Evolutionary conservation across 352 stramenopile genomes (phyloP).

Genomic region (Thalassiosira mediterranea): DNA sequence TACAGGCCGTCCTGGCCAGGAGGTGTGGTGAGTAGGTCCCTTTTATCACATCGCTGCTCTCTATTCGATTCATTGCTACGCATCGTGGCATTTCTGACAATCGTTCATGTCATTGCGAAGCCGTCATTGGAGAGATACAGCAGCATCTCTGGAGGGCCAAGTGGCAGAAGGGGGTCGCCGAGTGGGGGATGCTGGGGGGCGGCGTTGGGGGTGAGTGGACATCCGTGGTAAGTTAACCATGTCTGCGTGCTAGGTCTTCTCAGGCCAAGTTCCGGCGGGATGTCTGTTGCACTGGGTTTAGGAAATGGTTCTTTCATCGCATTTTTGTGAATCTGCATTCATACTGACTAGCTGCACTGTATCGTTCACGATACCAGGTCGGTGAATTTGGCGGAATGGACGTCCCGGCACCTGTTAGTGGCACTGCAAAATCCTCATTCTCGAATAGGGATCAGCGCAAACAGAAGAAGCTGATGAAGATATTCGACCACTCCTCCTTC

Average conservation of each 20-base stretch:
- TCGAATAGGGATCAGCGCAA: slow-evolving; percentile 1
- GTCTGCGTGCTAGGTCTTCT: too few species aligned
- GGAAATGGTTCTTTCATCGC: too few species aligned
- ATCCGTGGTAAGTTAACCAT: too few species aligned
- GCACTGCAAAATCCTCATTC: slow-evolving; percentile 9
- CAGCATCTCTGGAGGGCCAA: slow-evolving; percentile 71
- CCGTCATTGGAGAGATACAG: slow-evolving; percentile 79
- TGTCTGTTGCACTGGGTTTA: too few species aligned
- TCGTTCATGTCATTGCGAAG: too few species aligned
- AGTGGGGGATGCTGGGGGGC: slow-evolving; percentile 77
- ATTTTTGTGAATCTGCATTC: too few species aligned
- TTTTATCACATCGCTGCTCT: too few species aligned
- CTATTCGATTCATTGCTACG: too few species aligned
- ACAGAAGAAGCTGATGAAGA: slow-evolving; percentile 32
- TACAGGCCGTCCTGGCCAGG: slow-evolving; percentile 76
- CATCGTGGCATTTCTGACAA: too few species aligned
- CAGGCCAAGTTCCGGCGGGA: too few species aligned
- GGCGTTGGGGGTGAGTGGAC: slow-evolving; percentile 70
- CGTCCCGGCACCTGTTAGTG: background rate
- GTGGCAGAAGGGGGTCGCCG: slow-evolving; percentile 73
- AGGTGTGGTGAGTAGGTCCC: too few species aligned
- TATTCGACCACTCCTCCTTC: slow-evolving; percentile 48
- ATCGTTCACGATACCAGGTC: background rate
- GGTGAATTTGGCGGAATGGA: slow-evolving; percentile 54
- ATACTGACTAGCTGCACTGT: too few species aligned